Conservation (phyloP, 176 grass and related monocot genomes). For the Cenchrus fungigraminus region DNA sequence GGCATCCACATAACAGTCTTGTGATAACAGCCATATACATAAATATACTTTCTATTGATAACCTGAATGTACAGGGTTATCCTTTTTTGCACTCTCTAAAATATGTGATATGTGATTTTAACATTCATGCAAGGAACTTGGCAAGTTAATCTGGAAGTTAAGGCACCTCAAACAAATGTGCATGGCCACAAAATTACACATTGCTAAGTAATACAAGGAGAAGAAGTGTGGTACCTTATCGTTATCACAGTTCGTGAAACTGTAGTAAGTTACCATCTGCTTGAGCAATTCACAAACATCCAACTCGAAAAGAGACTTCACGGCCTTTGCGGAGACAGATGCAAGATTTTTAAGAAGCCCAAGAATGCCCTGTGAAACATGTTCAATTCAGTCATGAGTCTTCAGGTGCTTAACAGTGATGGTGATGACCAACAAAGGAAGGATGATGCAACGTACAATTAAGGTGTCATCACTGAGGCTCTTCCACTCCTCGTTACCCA, state of each 20-base stretch:
- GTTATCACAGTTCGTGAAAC: conserved; percentile 2
- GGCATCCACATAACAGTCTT: conserved; percentile 16
- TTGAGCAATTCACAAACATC: conserved; percentile 48
- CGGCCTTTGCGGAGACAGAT: conserved; percentile 46
- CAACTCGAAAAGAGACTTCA: conserved; percentile 55
- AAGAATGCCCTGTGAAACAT: conserved; percentile 47
- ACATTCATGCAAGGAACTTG: background rate
- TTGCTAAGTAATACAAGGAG: background rate
- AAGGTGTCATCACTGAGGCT: conserved; percentile 34
- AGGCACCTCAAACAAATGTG: background rate
- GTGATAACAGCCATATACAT: background rate
- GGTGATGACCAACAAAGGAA: background rate
- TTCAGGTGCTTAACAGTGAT: background rate
- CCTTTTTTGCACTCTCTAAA: conserved; percentile 2
- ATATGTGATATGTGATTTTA: conserved; percentile 12
- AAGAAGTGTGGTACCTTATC: conserved; percentile 41
- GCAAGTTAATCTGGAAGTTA: background rate
- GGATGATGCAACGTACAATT: conserved; percentile 45
- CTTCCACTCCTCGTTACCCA: conserved; percentile 50
- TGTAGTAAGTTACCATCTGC: conserved; percentile 48
- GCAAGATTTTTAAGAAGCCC: conserved; percentile 51
- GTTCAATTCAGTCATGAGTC: conserved; percentile 15
- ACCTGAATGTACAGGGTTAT: background rate
- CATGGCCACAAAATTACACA: background rate
- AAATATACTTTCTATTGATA: background rate